Evolutionary conservation across 257 asterid species (phyloP), one percentile per base, ranked within the genome.

Genomic region (Oldenlandia corymbosa): DNA sequence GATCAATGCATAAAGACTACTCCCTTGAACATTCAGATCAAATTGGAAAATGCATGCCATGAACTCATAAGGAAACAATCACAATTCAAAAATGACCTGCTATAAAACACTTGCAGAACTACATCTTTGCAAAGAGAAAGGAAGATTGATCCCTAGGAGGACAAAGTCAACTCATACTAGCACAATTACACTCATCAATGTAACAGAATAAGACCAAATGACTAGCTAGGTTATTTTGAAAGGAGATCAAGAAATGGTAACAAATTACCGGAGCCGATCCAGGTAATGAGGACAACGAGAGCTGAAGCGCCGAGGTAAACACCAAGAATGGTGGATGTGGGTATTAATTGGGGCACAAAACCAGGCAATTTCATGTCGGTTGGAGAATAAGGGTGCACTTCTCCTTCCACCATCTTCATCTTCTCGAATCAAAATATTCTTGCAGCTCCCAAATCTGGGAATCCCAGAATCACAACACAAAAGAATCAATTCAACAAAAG

Each of bases 221-320:
- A 1, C 30, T 55, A n/a, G n/a, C n/a, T 28, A 28, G 60, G 5
- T 8, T 28, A 34, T 34, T 27, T 14, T 14, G 32, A n/a, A 6
- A 32, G 24, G 36, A 17, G 20, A 21, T 56, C 62, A 32, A 28
- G 27, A 31, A 51, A n/a, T n/a, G n/a, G n/a, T n/a, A n/a, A n/a
- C n/a, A n/a, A n/a, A 52, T 68, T 49, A 87, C 97, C 97, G 23
- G 99, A 93, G 63, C 80, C 69, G 63, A 84, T 73, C 99, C 99
- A 93, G 81, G 80, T 81, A 68, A 87, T 64, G 73, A 79, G 60
- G 57, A 87, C 81, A 7, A 83, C 92, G 24, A 90, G 68, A 58
- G 79, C 1, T 12, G 96, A 84, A 62, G 87, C 10, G 59, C 69
- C 27, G 69, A 83, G 85, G 81, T 82, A 92, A 48, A 75, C 79